phyloP scores from a whole-genome alignment of 23 red algal genomes.

The Gracilaria domingensis region DNA sequence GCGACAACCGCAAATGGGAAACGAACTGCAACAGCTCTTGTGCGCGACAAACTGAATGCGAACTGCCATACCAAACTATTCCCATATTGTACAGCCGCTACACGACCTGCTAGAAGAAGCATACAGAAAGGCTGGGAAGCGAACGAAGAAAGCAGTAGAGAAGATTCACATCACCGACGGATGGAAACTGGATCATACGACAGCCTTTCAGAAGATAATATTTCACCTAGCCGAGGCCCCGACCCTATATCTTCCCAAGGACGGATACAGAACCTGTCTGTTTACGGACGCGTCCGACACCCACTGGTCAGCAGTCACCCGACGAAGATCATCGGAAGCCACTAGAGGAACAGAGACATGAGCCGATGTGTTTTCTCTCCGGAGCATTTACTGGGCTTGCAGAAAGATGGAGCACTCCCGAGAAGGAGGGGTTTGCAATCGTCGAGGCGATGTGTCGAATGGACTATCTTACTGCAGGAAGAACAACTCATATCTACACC shows the following conservation, averaged over 20 bases:
- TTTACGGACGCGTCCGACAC: constrained; percentile 22
- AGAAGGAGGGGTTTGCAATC: constrained; percentile 37
- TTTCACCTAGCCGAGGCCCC: neutral
- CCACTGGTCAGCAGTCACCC: constrained; percentile 35
- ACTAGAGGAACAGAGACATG: constrained; percentile 21
- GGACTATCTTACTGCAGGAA: constrained; percentile 10
- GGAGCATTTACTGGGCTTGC: neutral
- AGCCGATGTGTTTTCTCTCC: constrained; percentile 26
- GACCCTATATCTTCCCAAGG: neutral
- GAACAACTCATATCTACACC: constrained; percentile 4
- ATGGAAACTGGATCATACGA: neutral
- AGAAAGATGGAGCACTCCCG: neutral
- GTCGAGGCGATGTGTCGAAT: neutral
- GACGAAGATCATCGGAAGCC: neutral
- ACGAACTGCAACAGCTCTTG: constrained; percentile 53
- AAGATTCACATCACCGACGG: neutral
- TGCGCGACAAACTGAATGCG: constrained; percentile 65
- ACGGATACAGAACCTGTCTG: neutral
- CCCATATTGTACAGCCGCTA: neutral
- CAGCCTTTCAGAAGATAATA: neutral
- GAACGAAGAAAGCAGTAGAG: constrained; percentile 7
- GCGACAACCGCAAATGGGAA: neutral
- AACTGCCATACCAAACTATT: constrained; percentile 24
- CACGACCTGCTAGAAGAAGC: constrained; percentile 28
- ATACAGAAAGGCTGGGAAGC: constrained; percentile 13